phyloP scores from a whole-genome alignment of 768 basidiomycete genomes.

The Trametes maxima region DNA sequence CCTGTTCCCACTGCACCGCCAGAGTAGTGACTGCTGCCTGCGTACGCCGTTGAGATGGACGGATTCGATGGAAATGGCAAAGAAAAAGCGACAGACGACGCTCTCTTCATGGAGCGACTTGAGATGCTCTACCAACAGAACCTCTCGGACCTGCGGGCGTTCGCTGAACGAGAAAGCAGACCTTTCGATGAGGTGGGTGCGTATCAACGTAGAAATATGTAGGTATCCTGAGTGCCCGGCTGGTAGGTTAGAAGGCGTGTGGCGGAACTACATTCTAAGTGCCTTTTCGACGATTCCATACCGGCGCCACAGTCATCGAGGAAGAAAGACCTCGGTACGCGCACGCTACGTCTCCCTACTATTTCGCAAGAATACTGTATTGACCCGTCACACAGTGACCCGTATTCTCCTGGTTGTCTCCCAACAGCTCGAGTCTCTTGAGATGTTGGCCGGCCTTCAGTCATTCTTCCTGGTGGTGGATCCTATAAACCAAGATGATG shows the following conservation, averaged over 20 bases:
- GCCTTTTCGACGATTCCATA: conserved; percentile 45
- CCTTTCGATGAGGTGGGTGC: conserved; percentile 60
- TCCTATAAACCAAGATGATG: conserved; percentile 46
- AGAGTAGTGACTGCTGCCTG: background rate
- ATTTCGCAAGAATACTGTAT: background rate
- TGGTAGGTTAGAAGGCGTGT: conserved; percentile 47
- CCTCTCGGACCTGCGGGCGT: conserved; percentile 57
- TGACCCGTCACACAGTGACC: conserved; percentile 40
- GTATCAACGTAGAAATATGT: background rate
- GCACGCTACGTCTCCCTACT: too few relatives aligned
- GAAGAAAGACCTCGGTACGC: conserved; percentile 21
- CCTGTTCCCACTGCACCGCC: background rate
- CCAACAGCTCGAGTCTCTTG: conserved; percentile 55
- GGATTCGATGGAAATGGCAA: conserved; percentile 20
- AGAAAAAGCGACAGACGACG: conserved; percentile 42
- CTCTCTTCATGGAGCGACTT: conserved; percentile 63
- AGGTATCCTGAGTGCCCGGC: background rate
- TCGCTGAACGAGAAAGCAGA: conserved; percentile 59
- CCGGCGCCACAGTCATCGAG: background rate
- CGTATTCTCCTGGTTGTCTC: conserved; percentile 53
- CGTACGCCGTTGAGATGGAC: conserved; percentile 18
- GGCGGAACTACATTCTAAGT: conserved; percentile 65
- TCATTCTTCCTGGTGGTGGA: conserved; percentile 66
- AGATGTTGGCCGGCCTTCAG: conserved; percentile 52
- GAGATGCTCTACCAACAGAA: conserved; percentile 64